phyloP scores from a whole-genome alignment of 306 rosid genomes.

The Sindora glabra region DNA sequence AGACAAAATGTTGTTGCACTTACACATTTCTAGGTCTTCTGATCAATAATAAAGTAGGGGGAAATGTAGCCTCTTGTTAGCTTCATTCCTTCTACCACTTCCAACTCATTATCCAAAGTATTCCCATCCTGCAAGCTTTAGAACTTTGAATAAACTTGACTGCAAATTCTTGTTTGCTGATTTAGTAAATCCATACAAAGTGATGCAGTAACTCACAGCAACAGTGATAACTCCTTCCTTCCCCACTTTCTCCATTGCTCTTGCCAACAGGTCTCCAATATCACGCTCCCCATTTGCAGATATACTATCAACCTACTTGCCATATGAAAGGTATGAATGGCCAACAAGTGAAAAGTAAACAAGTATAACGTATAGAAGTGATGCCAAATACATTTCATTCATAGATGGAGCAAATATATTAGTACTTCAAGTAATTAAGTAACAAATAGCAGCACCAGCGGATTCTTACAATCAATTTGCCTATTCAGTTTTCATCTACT shows the following conservation, averaged over 20 bases:
- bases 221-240: conserved; percentile 60
- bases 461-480: neutral
- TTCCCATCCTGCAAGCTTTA: conserved; percentile 39
- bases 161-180: neutral
- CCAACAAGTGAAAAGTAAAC: too few species aligned
- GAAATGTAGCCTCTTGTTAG: too few species aligned
- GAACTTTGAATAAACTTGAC: neutral
- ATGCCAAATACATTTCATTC: too few species aligned
- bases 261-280: conserved; percentile 49
- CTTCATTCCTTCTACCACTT: conserved; percentile 65
- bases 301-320: conserved; percentile 43
- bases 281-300: conserved; percentile 58
- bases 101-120: conserved; percentile 49
- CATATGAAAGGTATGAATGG: too few species aligned
- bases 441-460: neutral
- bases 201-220: conserved; percentile 26
- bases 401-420: too few species aligned
- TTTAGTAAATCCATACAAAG: neutral
- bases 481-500: neutral
- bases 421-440: neutral
- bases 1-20: conserved; percentile 5
- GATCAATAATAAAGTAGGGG: conserved; percentile 47
- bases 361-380: too few species aligned
- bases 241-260: conserved; percentile 66
- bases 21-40: conserved; percentile 55